Conservation (phyloP, 441 rosid species). For the Erysimum cheiri region DNA sequence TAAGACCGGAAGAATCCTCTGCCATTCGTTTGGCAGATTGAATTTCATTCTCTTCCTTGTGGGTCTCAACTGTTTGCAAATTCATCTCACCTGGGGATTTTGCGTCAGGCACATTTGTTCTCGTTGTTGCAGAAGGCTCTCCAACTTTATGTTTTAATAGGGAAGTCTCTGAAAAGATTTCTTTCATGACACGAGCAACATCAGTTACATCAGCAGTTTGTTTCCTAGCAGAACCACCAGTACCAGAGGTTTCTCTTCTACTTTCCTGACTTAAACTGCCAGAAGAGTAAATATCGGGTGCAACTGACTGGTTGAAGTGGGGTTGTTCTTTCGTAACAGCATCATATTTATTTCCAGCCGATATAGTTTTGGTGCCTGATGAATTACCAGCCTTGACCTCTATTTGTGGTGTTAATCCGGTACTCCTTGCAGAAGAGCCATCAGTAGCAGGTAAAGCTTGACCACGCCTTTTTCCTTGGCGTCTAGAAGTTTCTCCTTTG, state of each 20-base stretch:
- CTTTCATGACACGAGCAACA: constrained; percentile 89
- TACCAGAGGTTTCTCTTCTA: constrained; percentile 48
- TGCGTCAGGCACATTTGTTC: constrained; percentile 17
- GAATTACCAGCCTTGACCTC: constrained; percentile 46
- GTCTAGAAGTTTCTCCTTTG: constrained; percentile 63
- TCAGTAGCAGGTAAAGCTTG: constrained; percentile 53
- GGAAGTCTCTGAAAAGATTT: constrained; percentile 76
- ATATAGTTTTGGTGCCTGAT: constrained; percentile 28
- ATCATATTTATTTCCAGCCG: constrained; percentile 46
- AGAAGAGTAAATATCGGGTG: constrained; percentile 4
- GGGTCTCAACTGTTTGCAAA: constrained; percentile 19
- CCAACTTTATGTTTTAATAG: constrained; percentile 56
- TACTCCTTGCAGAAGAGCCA: constrained; percentile 49
- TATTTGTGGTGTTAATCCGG: constrained; percentile 39
- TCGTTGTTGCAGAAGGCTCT: constrained; percentile 46
- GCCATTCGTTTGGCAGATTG: constrained; percentile 16
- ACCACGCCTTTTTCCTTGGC: constrained; percentile 75
- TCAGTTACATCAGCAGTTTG: constrained; percentile 73
- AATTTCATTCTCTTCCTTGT: constrained; percentile 15
- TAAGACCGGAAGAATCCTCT: constrained; percentile 25
- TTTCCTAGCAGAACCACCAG: constrained; percentile 53
- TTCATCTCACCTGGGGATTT: constrained; percentile 19
- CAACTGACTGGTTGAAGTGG: constrained; percentile 47
- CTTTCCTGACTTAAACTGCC: constrained; percentile 49
- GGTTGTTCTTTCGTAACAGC: constrained; percentile 43